Percentiles rank a stretch among this genome's conserved stretches.
Evolutionary conservation across 1,284 basidiomycete genomes (phyloP).

Genomic region (Caloboletus inedulis): DNA sequence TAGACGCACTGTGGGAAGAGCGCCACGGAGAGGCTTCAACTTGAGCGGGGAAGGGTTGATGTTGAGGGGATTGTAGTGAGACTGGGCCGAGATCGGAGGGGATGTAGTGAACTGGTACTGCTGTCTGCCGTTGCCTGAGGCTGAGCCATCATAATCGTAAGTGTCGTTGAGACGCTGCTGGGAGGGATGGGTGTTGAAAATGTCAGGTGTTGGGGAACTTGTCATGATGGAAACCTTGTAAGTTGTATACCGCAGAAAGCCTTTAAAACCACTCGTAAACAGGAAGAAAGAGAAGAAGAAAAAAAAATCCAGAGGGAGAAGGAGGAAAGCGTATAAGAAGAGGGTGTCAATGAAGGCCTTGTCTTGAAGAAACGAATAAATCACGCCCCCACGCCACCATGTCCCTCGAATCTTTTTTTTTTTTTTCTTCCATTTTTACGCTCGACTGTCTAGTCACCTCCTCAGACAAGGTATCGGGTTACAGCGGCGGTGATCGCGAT

Average conservation of each 20-base stretch:
- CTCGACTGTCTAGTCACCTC: not conserved
- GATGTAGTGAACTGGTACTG: slow-evolving; percentile 68
- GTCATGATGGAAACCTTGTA: slow-evolving; percentile 55
- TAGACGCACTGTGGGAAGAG: slow-evolving; percentile 64
- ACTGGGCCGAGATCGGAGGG: slow-evolving; percentile 60
- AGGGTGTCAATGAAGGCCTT: slow-evolving; percentile 6
- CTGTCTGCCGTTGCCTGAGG: slow-evolving; percentile 46
- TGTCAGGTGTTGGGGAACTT: slow-evolving; percentile 68
- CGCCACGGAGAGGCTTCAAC: slow-evolving; percentile 63
- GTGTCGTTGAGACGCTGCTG: slow-evolving; percentile 77
- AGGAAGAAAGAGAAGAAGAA: slow-evolving; percentile 4
- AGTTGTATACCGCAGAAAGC: slow-evolving; percentile 17
- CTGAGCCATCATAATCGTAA: slow-evolving; percentile 75
- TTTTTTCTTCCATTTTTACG: slow-evolving; percentile 1
- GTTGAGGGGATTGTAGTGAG: slow-evolving; percentile 60
- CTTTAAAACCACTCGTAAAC: slow-evolving; percentile 21
- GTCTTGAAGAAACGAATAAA: slow-evolving; percentile 20
- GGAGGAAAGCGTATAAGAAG: slow-evolving; percentile 15
- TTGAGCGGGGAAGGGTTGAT: slow-evolving; percentile 68
- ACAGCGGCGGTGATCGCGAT: slow-evolving; percentile 15
- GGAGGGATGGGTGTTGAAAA: slow-evolving; percentile 59
- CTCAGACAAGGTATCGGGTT: no score
- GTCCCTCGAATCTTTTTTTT: slow-evolving; percentile 8
- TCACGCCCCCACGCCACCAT: slow-evolving; percentile 32
- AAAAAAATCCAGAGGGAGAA: slow-evolving; percentile 7